Conservation (phyloP, 2,329 filamentous ascomycete species). For the Cladosporium sp. region DNA sequence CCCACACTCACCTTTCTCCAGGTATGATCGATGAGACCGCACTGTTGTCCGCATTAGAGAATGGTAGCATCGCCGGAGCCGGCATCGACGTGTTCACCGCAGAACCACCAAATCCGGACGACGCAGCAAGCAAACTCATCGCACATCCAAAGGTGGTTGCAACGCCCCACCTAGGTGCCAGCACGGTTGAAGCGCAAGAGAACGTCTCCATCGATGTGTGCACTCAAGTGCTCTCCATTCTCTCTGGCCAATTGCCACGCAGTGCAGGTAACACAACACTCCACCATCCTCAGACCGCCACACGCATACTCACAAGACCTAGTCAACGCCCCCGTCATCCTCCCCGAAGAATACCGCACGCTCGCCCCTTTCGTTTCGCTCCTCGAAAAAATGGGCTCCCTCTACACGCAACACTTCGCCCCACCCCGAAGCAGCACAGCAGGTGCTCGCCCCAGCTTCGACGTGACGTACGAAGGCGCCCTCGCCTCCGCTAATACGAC, state of each 20-base stretch:
- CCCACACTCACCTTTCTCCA: no score
- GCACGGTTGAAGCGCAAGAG: constrained; percentile 77
- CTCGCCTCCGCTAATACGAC: constrained; percentile 69
- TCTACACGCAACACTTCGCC: constrained; percentile 74
- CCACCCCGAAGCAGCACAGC: constrained; percentile 29
- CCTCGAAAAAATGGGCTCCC: constrained; percentile 71
- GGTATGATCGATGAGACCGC: constrained; percentile 77
- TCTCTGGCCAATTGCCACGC: constrained; percentile 68
- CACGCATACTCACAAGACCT: constrained; percentile 45
- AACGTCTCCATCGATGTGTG: constrained; percentile 82
- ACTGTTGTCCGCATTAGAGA: constrained; percentile 64
- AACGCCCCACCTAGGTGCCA: constrained; percentile 76
- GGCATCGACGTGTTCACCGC: constrained; percentile 76
- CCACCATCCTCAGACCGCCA: background rate
- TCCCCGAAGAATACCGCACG: constrained; percentile 75
- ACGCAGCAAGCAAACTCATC: constrained; percentile 60
- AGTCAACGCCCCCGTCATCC: constrained; percentile 76
- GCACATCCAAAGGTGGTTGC: constrained; percentile 68
- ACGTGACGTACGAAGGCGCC: constrained; percentile 73
- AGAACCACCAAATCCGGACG: constrained; percentile 62
- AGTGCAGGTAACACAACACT: constrained; percentile 13
- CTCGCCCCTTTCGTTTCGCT: constrained; percentile 72
- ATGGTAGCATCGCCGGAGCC: constrained; percentile 69
- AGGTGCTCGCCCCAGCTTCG: constrained; percentile 60
- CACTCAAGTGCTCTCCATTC: constrained; percentile 70